Percentiles rank a stretch among this genome's conserved stretches.
Evolutionary conservation across 345 rosid species (phyloP).

Genomic region (Eucalyptus curtisii): DNA sequence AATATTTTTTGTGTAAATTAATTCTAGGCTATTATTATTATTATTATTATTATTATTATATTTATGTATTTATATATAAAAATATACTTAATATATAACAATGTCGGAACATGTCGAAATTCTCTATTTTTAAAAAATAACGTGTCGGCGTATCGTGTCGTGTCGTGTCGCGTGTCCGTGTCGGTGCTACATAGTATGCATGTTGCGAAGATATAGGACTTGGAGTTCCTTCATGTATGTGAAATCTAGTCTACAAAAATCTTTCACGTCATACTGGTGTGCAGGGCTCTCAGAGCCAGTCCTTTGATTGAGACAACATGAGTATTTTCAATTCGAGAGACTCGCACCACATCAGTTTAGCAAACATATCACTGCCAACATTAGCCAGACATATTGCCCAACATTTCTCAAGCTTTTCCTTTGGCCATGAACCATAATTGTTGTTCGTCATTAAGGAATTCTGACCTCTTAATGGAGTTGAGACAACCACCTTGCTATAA

Average conservation of each 20-base stretch:
- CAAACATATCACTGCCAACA: fast-evolving
- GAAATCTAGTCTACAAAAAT: not conserved
- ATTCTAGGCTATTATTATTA: too few relatives aligned
- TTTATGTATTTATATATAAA: too few relatives aligned
- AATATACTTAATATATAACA: too few relatives aligned
- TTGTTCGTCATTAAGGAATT: too few relatives aligned
- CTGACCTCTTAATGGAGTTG: fast-evolving
- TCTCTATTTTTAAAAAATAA: too few relatives aligned
- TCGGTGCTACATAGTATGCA: too few relatives aligned
- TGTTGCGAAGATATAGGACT: not conserved
- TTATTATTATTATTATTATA: too few relatives aligned
- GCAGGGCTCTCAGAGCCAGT: fast-evolving
- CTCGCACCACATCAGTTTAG: fast-evolving
- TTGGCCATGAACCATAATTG: fast-evolving
- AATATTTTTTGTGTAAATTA: too few relatives aligned
- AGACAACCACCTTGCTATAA: fast-evolving
- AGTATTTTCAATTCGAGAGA: fast-evolving
- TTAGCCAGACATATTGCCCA: fast-evolving
- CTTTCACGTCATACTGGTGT: fast-evolving
- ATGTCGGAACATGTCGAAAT: too few relatives aligned
- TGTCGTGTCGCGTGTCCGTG: too few relatives aligned
- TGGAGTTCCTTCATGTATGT: fast-evolving
- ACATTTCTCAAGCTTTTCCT: fast-evolving
- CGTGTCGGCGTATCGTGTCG: too few relatives aligned
- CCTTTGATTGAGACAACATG: fast-evolving